Conservation (phyloP, 2,329 filamentous ascomycete species). For the Pseudofabraea citricarpa region DNA sequence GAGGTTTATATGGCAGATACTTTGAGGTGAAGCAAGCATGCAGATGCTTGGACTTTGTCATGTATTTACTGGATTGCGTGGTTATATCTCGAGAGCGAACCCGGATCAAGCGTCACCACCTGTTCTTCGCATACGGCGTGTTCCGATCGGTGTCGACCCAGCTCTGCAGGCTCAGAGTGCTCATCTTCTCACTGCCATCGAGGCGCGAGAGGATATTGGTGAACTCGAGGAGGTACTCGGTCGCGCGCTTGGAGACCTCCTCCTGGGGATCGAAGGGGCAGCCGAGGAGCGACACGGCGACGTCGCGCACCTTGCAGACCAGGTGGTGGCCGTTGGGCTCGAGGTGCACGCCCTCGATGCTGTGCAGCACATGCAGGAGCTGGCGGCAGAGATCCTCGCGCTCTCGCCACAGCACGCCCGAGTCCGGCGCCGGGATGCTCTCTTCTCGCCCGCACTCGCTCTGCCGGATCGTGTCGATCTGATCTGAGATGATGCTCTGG, state of each 20-base stretch:
- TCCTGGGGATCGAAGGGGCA: conserved; percentile 28
- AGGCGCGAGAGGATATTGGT: conserved; percentile 23
- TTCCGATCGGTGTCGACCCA: conserved; percentile 24
- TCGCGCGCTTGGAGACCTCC: conserved; percentile 19
- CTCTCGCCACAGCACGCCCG: conserved; percentile 21
- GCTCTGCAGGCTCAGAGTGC: conserved; percentile 26
- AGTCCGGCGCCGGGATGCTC: not conserved
- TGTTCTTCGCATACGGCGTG: not conserved
- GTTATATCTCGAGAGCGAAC: no score
- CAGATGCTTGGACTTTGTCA: no score
- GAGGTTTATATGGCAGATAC: no score
- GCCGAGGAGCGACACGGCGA: conserved; percentile 29
- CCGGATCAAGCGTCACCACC: no score
- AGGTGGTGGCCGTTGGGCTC: conserved; percentile 32
- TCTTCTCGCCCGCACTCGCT: conserved; percentile 10
- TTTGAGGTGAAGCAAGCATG: no score
- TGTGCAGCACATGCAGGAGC: conserved; percentile 30
- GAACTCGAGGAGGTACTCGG: conserved; percentile 27
- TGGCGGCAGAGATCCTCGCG: conserved; percentile 33
- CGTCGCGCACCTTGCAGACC: conserved; percentile 32
- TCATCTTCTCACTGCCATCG: conserved; percentile 28
- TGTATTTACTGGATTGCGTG: no score
- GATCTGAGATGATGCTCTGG: conserved; percentile 31
- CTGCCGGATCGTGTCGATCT: conserved; percentile 23
- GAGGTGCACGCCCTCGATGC: conserved; percentile 25